Base-by-base conservation (phyloP, 805 yeast genomes). In the Metschnikowia cubensis region DNA sequence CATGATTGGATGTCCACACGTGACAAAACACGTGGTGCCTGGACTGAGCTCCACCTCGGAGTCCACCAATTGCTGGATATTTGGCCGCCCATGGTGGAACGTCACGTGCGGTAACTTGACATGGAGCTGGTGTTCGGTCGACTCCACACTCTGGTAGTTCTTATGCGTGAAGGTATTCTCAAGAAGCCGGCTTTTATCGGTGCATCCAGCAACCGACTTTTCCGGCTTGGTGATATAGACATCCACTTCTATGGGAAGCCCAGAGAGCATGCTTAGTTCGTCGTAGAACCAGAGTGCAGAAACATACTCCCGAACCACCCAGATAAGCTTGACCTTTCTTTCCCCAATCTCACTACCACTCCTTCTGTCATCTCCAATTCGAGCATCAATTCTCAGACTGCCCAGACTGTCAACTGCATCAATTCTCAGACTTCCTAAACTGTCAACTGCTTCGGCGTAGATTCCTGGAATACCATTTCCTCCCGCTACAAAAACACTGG, bases 291-390 rank as follows among this genome's bases (percentile, higher is more conserved):
- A 78, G 15, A 59, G 55, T 5, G 87, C 60, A 6, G 83, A 75
- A 37, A 68, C 67, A 51, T 73, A 69, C 35, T 82, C 80, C 49
- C 84, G 71, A 8, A 86, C 71, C 7, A 78, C 74, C 96, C 96
- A 89, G 35, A 78, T 66, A 48, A 87, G 71, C 50, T 78, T 76
- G 31, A 70, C 51, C 11, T 25, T 25, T 8, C 29, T 25, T 25
- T 1, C 29, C 10, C 29, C 29, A 8, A 25, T 25, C 11, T 10
- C 29, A 11, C 29, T 25, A 8, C 29, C 29, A 25, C 4, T 3
- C 8, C 29, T 10, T 25, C 29, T 10, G 10, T 18, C 20, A 18
- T 18, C 20, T 18, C 20, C 20, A 18, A 2, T 25, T 10, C 29
- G 8, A 6, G 22, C 0, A 21, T 21, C 22, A 6, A 4, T 25